These are phyloP conservation scores for Scedosporium boydii DNA, from an alignment of 2,329 filamentous ascomycete genomes.

Conservation along the genomic window DNA sequence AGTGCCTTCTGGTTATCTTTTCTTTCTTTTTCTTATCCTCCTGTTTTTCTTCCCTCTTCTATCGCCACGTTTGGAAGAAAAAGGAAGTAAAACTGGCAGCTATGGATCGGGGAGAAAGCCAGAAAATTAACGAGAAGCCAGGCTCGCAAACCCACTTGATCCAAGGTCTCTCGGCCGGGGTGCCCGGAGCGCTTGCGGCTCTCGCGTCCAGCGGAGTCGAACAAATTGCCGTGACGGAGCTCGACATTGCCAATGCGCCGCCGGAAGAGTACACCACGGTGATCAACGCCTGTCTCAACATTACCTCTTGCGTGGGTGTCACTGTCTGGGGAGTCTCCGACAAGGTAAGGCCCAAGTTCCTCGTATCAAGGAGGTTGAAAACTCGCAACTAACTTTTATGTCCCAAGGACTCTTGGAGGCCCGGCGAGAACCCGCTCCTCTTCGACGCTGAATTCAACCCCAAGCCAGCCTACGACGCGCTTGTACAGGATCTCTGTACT, in stretches of 20 bases:
- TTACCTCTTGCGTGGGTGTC: constrained; percentile 53
- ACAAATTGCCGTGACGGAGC: constrained; percentile 57
- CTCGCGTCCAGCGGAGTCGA: constrained; percentile 38
- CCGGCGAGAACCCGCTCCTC: constrained; percentile 38
- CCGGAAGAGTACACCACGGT: constrained; percentile 47
- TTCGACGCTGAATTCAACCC: constrained; percentile 42
- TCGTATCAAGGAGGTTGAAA: not conserved
- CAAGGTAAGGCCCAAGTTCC: constrained; percentile 10
- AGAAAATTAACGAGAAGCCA: not conserved
- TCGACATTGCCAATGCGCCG: constrained; percentile 53
- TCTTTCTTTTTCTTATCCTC: not conserved
- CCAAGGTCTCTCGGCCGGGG: constrained; percentile 21
- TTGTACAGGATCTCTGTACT: constrained; percentile 23
- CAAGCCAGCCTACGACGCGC: constrained; percentile 41
- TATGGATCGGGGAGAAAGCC: not conserved
- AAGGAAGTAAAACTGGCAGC: not conserved
- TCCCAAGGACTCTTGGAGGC: constrained; percentile 37
- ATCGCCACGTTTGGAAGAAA: not conserved
- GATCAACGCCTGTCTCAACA: constrained; percentile 46
- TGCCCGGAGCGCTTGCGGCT: constrained; percentile 38
- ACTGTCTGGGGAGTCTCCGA: constrained; percentile 52
- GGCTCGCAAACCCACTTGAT: constrained; percentile 45
- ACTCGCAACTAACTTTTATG: not conserved
- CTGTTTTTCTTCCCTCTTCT: not conserved
- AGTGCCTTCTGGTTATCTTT: not conserved